Evolutionary conservation across 176 grass and related monocot genomes (phyloP).

Genomic region (Secale cereale): DNA sequence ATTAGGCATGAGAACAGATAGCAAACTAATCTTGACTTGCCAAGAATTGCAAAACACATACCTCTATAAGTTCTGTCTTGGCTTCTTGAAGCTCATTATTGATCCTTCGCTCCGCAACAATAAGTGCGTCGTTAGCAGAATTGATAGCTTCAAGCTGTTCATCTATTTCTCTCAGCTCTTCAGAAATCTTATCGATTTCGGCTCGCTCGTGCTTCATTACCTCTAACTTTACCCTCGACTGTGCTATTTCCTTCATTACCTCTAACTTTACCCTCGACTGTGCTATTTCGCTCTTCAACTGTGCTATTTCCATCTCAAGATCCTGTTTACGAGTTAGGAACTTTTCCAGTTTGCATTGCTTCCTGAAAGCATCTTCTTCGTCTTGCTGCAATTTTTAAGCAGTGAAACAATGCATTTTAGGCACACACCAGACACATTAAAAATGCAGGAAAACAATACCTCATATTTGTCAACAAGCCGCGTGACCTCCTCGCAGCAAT

Average conservation of each 20-base stretch:
- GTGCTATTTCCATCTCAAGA: conserved; percentile 62
- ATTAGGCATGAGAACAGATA: no score
- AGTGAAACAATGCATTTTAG: conserved; percentile 20
- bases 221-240: conserved; percentile 43
- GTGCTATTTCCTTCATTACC: no score
- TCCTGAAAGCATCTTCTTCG: conserved; percentile 33
- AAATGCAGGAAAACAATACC: conserved; percentile 24
- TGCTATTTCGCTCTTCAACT: no score
- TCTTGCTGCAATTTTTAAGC: conserved; percentile 37
- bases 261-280: conserved; percentile 45
- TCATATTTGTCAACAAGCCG: conserved; percentile 45
- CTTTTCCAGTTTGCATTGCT: conserved; percentile 33
- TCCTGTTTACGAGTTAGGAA: conserved; percentile 47
- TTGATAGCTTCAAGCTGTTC: no score
- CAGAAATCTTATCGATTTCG: no score
- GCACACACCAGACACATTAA: background rate
- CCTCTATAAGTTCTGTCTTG: no score
- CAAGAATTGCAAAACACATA: no score
- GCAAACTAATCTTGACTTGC: no score
- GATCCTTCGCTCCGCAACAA: no score
- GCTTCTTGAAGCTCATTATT: no score
- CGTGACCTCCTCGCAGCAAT: conserved; percentile 38
- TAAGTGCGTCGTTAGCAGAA: no score
- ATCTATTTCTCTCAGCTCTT: no score
- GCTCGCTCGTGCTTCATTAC: conserved; percentile 47